Evolutionary conservation across 2,329 filamentous ascomycete species (phyloP), one percentile per base, ranked within the genome.

Genomic region (Phaeosphaeriaceae sp.): DNA sequence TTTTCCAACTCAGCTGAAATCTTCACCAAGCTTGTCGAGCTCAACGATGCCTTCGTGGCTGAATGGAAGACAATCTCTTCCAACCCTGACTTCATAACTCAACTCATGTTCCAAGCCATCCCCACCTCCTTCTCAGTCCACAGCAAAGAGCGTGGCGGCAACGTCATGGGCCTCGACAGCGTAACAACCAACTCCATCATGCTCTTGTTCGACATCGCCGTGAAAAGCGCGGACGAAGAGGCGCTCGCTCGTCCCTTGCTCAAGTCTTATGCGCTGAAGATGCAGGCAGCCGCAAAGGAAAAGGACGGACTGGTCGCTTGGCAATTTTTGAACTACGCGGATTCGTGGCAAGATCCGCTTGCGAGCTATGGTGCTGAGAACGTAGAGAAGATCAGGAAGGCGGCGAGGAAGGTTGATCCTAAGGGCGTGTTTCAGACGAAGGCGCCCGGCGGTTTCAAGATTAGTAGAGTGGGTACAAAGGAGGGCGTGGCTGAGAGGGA

Each of bases 321-420:
- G 55, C 49, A 61, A 47, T 74, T 76, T 48, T 51, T 74, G 31
- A 78, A 76, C 56, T 79, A 77, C 55, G 76, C 77, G 9, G 73
- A 67, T 2, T 53, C 54, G 13, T 78, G 70, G 58, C 77, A 80
- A 58, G 68, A 76, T 48, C 75, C 76, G 6, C 40, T 68, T 7
- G 51, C 11, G 13, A 59, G 57, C 33, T 71, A 72, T 60, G 70
- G 70, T 3, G 24, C 45, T 5, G 56, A 57, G 13, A 54, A 58
- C 10, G 24, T 64, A 7, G 31, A 22, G 13, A 56, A 36, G 19
- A 22, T 73, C 40, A 56, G 47, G 27, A 33, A 49, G 21, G 63
- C 68, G 1, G 59, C 64, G 25, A 53, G n/a, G 41, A 68, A 63
- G 54, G 70, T 69, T 49, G 68, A 73, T 54, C 67, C 70, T 0